Percentiles rank a stretch among this genome's conserved stretches.
These are phyloP conservation scores for Fusarium heterosporum DNA, from an alignment of 2,329 filamentous ascomycete genomes.

Conservation along the genomic window DNA sequence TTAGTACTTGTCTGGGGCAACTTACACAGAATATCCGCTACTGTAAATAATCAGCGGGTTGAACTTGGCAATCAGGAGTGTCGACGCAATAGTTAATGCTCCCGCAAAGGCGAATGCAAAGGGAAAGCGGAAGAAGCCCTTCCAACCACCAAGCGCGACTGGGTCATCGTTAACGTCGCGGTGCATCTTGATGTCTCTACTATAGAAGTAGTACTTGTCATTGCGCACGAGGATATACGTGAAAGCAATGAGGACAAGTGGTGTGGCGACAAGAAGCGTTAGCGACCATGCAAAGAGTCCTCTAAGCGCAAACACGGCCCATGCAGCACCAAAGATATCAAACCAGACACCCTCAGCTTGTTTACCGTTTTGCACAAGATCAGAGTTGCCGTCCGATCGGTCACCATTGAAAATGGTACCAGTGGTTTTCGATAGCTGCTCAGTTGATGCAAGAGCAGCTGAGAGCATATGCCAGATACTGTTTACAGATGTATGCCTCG, in stretches of 20 bases:
- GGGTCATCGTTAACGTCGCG: slow-evolving; percentile 69
- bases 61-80: slow-evolving; percentile 80
- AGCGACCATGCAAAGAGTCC: slow-evolving; percentile 91
- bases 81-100: slow-evolving; percentile 76
- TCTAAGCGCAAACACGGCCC: slow-evolving; percentile 82
- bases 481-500: slow-evolving; percentile 76
- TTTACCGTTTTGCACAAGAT: slow-evolving; percentile 73
- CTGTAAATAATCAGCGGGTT: slow-evolving; percentile 95
- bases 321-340: slow-evolving; percentile 83
- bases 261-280: slow-evolving; percentile 82
- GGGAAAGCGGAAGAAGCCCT: slow-evolving; percentile 87
- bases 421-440: slow-evolving; percentile 75
- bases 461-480: slow-evolving; percentile 97
- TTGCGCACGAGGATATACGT: slow-evolving; percentile 75
- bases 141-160: slow-evolving; percentile 77
- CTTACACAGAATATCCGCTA: slow-evolving; percentile 81
- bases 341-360: slow-evolving; percentile 88
- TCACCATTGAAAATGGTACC: slow-evolving; percentile 74
- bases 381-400: slow-evolving; percentile 64
- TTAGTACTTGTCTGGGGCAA: too few relatives aligned
- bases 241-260: slow-evolving; percentile 76
- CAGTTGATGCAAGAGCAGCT: slow-evolving; percentile 79
- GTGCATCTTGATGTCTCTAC: slow-evolving; percentile 67
- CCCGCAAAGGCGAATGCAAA: slow-evolving; percentile 77
- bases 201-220: slow-evolving; percentile 92